Percentiles rank a stretch among this genome's conserved stretches.
phyloP scores from a whole-genome alignment of 208 protist genomes.

The Trypanosoma avium region DNA sequence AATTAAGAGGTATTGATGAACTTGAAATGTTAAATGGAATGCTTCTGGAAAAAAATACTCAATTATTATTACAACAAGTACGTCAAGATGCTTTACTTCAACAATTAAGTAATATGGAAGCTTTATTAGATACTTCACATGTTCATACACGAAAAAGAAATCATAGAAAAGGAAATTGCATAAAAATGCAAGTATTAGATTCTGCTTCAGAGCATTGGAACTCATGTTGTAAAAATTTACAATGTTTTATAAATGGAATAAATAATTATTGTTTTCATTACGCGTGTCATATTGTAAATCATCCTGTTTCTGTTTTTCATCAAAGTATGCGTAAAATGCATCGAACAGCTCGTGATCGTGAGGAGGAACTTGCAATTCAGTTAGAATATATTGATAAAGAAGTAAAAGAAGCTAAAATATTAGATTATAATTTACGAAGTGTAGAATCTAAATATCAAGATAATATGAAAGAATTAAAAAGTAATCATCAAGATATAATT shows the following conservation, averaged over 20 bases:
- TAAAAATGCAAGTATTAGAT: neutral
- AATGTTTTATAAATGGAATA: neutral
- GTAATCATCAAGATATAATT: neutral
- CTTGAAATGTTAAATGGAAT: constrained; percentile 60
- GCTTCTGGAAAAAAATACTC: constrained; percentile 52
- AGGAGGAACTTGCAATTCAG: constrained; percentile 21
- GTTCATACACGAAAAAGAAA: too few species aligned
- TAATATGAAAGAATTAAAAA: neutral
- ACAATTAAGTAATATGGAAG: constrained; percentile 33
- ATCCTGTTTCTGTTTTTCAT: constrained; percentile 23
- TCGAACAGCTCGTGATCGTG: constrained; percentile 16
- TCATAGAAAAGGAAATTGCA: neutral
- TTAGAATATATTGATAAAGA: constrained; percentile 2
- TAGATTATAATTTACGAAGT: constrained; percentile 2
- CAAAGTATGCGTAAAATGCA: constrained; percentile 25
- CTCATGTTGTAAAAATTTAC: constrained; percentile 8
- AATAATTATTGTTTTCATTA: constrained; percentile 10
- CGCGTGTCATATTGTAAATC: constrained; percentile 2
- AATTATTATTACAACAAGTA: constrained; percentile 29
- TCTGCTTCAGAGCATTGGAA: constrained; percentile 3
- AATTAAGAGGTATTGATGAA: constrained; percentile 46
- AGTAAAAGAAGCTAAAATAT: neutral
- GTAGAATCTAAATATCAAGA: constrained; percentile 5
- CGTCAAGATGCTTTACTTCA: constrained; percentile 35
- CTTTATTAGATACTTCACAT: constrained; percentile 28